Conservation (phyloP, 208 protist genomes). For the Trypanosoma melophagium region DNA sequence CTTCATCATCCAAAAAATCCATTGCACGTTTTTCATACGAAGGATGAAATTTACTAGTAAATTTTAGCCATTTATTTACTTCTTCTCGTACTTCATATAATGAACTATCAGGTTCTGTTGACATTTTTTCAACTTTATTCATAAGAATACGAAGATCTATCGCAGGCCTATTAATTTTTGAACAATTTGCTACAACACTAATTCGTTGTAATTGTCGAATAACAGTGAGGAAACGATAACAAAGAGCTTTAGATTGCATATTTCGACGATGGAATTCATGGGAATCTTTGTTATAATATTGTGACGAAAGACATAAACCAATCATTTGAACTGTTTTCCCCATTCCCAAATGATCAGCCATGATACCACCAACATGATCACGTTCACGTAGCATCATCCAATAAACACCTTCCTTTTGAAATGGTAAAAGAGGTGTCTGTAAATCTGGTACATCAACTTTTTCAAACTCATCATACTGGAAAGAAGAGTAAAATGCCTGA, state of each 20-base stretch:
- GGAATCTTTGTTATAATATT: constrained; percentile 48
- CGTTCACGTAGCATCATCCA: constrained; percentile 89
- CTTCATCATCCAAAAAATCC: constrained; percentile 77
- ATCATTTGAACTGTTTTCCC: constrained; percentile 93
- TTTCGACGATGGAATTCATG: constrained; percentile 31
- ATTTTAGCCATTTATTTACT: constrained; percentile 82
- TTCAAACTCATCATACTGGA: constrained; percentile 71
- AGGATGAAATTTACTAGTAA: constrained; percentile 85
- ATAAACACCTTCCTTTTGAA: constrained; percentile 89
- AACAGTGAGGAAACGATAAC: constrained; percentile 73
- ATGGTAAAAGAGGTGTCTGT: constrained; percentile 64
- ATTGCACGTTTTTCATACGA: constrained; percentile 65
- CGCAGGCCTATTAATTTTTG: constrained; percentile 74
- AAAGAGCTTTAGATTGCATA: constrained; percentile 37
- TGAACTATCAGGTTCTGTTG: constrained; percentile 23
- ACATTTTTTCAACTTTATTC: constrained; percentile 35
- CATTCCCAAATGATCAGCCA: constrained; percentile 91
- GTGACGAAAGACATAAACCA: constrained; percentile 77
- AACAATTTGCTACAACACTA: constrained; percentile 81
- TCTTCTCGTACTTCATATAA: constrained; percentile 41
- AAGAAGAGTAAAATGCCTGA: constrained; percentile 82
- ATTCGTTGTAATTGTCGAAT: constrained; percentile 82
- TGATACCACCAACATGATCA: constrained; percentile 80
- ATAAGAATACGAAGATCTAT: constrained; percentile 54
- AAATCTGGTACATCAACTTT: constrained; percentile 70